Evolutionary conservation across 179 eudicot species (phyloP), one percentile per base, ranked within the genome.

Genomic region (Silene vulgaris): DNA sequence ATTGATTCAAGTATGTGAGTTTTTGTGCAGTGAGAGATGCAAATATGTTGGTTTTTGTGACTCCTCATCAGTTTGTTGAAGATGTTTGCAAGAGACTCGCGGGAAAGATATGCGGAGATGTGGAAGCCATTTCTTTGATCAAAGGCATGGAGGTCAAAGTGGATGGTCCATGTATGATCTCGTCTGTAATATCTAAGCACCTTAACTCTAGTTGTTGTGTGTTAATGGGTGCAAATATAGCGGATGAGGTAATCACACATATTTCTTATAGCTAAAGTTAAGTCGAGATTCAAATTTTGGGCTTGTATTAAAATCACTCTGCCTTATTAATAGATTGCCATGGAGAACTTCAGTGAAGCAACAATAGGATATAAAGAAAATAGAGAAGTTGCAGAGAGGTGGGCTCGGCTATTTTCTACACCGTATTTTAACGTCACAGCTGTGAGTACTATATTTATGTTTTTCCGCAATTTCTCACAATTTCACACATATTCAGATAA

Each of bases 181-280:
- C 99, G 61, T 79, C 89, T 73, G 83, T 89, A 29, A 90, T 95
- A 63, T 81, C 90, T 23, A 82, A 88, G 71, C 80, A 78, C 59
- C 93, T 95, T 26, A 90, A 90, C 56, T 68, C 87, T 74, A 75
- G 83, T 74, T 95, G 99, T 74, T 95, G 97, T 77, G 97, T 95
- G 67, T 73, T 95, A 72, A 92, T 95, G 97, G 99, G 99, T 59
- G 99, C 97, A 67, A 95, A 95, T 82, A 92, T 95, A 65, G 99
- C 99, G 60, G 85, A 87, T 72, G 99, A 95, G 97, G 99, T 92
- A 61, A 35, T 71, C n/a, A 17, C 65, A 60, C 59, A 56, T 23
- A 13, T 67, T 17, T 65, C 45, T 30, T 30, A 23, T 50, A 23
- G 40, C 60, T 50, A 20, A 23, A 21, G 40, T 21, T 52, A 40